Base-by-base conservation (phyloP, 139 green algal species). In the Astrephomene gubernaculifera region DNA sequence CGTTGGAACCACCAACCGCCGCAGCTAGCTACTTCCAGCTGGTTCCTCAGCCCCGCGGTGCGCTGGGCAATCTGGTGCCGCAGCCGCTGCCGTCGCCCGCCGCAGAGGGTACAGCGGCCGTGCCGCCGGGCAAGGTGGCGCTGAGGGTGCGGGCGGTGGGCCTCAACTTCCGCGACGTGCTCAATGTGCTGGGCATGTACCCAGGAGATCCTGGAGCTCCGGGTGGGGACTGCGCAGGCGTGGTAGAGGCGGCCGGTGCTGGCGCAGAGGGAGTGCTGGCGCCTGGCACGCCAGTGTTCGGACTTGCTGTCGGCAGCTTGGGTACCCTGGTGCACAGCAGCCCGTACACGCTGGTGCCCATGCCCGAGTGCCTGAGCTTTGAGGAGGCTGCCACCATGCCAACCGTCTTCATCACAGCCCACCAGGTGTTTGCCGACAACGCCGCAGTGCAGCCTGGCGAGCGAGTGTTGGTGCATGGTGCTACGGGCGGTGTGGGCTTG, bases 171-270 rank as follows among this genome's bases (percentile, higher is more conserved):
- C 85, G 93, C 64, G 93, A 96, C 74, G 89, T 95, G 69, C 89
- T 94, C 49, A 94, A 95, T 76, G 86, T 90, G 80, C 91, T 97
- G 80, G 94, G 93, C 79, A 97, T 97, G 95, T 97, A 97, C 90
- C 94, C 94, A 24, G 95, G 95, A 14, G 93, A 97, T 69, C 93
- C 95, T 10, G 95, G 95, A 1, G 81, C 85, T n/a, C 95, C 96
- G 0, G 94, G 94, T 33, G 92, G 87, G 38, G 96, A 98, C 87
- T 95, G 91, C 84, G 79, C 96, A 33, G 95, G 96, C 36, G 91
- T 97, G 38, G 93, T 98, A 63, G 71, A 95, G 39, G 38, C 41
- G 22, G 60, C 53, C 17, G 71, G 81, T 64, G 70, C 33, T 54
- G 69, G 64, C 27, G 64, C 33, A 3, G 52, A n/a, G 35, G 41